Evolutionary conservation across 345 rosid species (phyloP), one percentile per base, ranked within the genome.

Genomic region (rapeseed (Brassica napus)): DNA sequence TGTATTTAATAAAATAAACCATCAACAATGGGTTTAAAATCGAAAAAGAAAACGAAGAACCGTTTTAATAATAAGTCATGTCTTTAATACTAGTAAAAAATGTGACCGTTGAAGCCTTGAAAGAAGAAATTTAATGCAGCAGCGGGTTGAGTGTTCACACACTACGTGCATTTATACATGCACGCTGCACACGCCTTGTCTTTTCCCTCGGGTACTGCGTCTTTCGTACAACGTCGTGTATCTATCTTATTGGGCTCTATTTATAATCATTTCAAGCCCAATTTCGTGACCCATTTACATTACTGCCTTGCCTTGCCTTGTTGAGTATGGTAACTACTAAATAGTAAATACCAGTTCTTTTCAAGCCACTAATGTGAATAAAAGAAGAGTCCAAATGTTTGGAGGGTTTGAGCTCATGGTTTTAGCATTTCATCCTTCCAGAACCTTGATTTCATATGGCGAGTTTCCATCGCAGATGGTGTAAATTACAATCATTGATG

Each of bases 181-280:
- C 79, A 79, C 82, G 82, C 75, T 79, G 42, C 75, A 69, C 82
- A 74, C 75, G 71, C 79, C 79, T 74, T 57, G 47, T 52, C 34
- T 67, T 26, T 26, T 4, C 14, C 77, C 59, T 73, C 57, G 82
- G 12, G 55, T 32, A 31, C 69, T 59, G 73, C 64, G 69, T 44
- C 37, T 5, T 12, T 0, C 5, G 5, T 67, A 61, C 78, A 52
- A 47, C 74, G 74, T 32, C 74, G 55, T 76, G 5, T 2, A 55
- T 10, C 14, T 4, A 7, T 9, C 57, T 23, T 14, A 21, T 23
- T 55, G 66, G 78, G 72, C 78, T 64, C 7, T 4, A 0, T 12
- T 0, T 39, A 1, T 39, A 1, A 55, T 60, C 1, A 24, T 60
- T 32, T 10, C 0, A 74, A 54, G 65, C 72, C 78, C 78, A 65